These are phyloP conservation scores for Dendrobium chrysotoxum DNA, from an alignment of 106 monocot species.

Conservation along the genomic window DNA sequence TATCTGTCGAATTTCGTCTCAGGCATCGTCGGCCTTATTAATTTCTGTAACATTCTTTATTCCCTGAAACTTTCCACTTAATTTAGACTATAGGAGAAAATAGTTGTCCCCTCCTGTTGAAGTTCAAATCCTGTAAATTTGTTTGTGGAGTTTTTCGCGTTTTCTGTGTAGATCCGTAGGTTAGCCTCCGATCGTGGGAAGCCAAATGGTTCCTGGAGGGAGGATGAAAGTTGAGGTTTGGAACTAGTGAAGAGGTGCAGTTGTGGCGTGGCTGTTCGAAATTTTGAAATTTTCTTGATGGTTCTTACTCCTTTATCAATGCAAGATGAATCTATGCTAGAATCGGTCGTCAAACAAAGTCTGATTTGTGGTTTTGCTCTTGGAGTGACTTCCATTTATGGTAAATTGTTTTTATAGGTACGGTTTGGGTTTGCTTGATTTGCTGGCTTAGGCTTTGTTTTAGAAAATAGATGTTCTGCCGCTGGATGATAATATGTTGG, in stretches of 20 bases:
- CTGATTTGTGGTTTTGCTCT: neutral
- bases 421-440: neutral
- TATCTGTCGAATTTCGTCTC: neutral
- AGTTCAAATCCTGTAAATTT: neutral
- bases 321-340: neutral
- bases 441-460: neutral
- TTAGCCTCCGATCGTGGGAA: neutral
- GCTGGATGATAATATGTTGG: no score
- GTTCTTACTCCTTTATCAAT: neutral
- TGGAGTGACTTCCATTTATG: neutral
- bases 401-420: neutral
- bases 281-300: neutral
- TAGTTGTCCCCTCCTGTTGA: neutral
- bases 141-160: neutral
- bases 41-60: conserved; percentile 2
- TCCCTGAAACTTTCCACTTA: neutral
- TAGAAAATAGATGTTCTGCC: no score
- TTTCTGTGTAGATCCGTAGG: neutral
- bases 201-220: neutral
- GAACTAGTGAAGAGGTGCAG: neutral
- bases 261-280: neutral
- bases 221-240: neutral
- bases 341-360: neutral
- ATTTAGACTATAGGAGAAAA: neutral
- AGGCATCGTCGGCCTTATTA: neutral